Evolutionary conservation across 2,329 filamentous ascomycete genomes (phyloP), one percentile per base, ranked within the genome.

Genomic region (Fusarium camptoceras): DNA sequence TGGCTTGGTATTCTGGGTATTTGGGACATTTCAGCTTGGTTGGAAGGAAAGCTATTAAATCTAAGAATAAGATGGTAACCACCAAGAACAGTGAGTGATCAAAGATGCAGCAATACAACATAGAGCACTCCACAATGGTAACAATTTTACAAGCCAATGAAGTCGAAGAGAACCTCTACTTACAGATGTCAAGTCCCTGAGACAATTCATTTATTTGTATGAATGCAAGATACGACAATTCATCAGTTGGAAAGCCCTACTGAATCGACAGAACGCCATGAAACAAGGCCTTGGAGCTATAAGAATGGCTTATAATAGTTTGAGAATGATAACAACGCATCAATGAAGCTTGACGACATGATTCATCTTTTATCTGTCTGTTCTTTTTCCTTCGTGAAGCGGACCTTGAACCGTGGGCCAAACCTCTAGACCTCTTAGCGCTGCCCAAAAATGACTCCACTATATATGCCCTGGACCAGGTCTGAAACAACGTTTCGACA

Each of bases 401-500:
- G 24, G 11, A 51, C 25, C 47, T 30, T 20, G 20, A 37, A 41
- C 24, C 16, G 39, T 25, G 10, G 39, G 49, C 46, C 42, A 53
- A 37, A n/a, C 6, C 16, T 41, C 22, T 37, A 49, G 62, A 25
- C 53, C 54, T 59, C 16, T 68, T 55, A 71, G 46, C 62, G 64
- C 64, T 51, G 14, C 31, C 55, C 60, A 47, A 42, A 16, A 5
- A 24, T 8, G 31, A 24, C 16, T 11, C 62, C 59, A 53, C 59
- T 25, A 5, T 20, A 15, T 24, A 15, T 30, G 47, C 27, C 22
- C 46, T 47, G 61, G 53, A 41, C 39, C 25, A 66, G 25, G 48
- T 61, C 71, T 76, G 74, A 76, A 75, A 76, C 74, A 60, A 66
- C 63, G 46, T 65, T 59, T 73, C 54, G 65, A 68, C 34, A 60